These are phyloP conservation scores for Aureobasidium sp. DNA, from an alignment of 2,329 filamentous ascomycete genomes.

Conservation along the genomic window DNA sequence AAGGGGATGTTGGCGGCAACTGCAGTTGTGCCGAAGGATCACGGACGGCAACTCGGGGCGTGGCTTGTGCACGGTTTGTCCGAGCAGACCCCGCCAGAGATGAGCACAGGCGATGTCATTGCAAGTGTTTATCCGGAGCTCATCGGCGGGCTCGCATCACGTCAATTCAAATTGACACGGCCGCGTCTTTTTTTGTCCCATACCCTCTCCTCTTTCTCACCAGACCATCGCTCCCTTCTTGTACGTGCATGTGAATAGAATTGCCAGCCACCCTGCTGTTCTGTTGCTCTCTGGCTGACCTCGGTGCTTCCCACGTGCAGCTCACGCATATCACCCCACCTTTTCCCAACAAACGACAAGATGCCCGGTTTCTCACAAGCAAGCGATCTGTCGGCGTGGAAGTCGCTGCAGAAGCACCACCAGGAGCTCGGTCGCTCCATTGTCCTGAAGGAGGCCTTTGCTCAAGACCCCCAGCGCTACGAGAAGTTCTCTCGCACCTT, in stretches of 20 bases:
- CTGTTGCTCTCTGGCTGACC: not conserved
- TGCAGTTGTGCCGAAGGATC: not conserved
- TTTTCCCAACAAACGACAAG: conserved; percentile 23
- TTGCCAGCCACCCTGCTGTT: not conserved
- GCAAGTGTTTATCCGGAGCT: conserved; percentile 7
- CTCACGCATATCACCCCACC: conserved; percentile 14
- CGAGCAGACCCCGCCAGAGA: not conserved
- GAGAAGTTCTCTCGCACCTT: conserved; percentile 84
- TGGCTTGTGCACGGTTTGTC: not conserved
- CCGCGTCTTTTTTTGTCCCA: not conserved
- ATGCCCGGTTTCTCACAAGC: conserved; percentile 70
- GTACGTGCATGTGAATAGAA: not conserved
- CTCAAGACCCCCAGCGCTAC: conserved; percentile 80
- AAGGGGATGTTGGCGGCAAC: not conserved
- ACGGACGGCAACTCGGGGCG: not conserved
- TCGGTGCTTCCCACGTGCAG: conserved; percentile 11
- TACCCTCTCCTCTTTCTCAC: not conserved
- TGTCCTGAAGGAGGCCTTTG: conserved; percentile 83
- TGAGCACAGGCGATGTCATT: too few relatives aligned
- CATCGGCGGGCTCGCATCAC: conserved; percentile 1
- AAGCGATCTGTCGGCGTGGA: conserved; percentile 79
- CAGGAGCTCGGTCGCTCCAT: conserved; percentile 76
- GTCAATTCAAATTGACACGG: conserved; percentile 12
- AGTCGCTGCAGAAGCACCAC: conserved; percentile 82
- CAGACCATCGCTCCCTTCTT: not conserved